Percentiles rank a stretch among this genome's conserved stretches.
Conservation (phyloP, 768 basidiomycete genomes). For the Kwoniella mangroviensis region DNA sequence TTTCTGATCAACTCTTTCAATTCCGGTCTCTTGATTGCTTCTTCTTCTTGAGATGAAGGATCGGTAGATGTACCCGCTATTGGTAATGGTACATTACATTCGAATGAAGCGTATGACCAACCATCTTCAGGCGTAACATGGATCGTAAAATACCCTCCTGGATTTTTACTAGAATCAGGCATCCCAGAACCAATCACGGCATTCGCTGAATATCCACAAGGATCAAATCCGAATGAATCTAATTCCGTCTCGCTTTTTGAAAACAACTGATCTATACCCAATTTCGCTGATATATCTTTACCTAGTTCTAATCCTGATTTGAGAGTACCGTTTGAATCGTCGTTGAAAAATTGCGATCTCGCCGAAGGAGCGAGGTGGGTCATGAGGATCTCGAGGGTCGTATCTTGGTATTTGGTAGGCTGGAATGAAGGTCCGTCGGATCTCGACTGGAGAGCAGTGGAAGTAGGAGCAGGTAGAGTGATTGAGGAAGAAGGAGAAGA, state of each 20-base stretch:
- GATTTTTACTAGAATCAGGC: conserved; percentile 37
- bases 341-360: conserved; percentile 69
- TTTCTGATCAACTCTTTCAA: conserved; percentile 79
- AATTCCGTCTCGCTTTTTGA: conserved; percentile 76
- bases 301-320: conserved; percentile 63
- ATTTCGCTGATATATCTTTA: conserved; percentile 65
- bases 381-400: conserved; percentile 98
- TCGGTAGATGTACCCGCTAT: conserved; percentile 33
- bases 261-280: conserved; percentile 84
- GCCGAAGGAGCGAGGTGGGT: conserved; percentile 77
- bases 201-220: conserved; percentile 96
- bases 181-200: conserved; percentile 73
- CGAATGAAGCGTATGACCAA: conserved; percentile 98
- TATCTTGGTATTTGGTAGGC: conserved; percentile 65
- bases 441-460: conserved; percentile 7
- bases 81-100: conserved; percentile 84
- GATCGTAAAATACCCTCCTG: conserved; percentile 94
- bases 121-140: conserved; percentile 98
- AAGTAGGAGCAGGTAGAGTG: conserved; percentile 33
- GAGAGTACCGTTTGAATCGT: conserved; percentile 13
- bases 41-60: conserved; percentile 21
- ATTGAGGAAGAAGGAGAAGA: conserved; percentile 26
- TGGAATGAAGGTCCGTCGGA: conserved; percentile 9
- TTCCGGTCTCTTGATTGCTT: conserved; percentile 63
- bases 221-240: conserved; percentile 90